phyloP scores from a whole-genome alignment of 2,329 filamentous ascomycete species.

The Nectriaceae sp. region DNA sequence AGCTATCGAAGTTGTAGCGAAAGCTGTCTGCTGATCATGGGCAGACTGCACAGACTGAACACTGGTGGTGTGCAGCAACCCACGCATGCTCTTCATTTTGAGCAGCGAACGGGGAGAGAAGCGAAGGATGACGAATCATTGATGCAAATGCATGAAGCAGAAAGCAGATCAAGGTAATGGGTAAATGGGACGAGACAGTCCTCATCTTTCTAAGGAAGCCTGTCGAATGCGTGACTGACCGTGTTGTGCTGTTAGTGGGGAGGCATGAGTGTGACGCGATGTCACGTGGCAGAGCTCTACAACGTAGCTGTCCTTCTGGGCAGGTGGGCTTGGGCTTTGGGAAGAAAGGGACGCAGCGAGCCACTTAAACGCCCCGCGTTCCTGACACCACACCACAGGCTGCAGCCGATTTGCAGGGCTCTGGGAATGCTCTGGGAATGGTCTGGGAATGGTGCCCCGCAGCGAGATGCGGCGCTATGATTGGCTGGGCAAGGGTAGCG shows the following conservation, averaged over 20 bases:
- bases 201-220: constrained; percentile 2
- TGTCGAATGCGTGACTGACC: constrained; percentile 12
- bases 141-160: background rate
- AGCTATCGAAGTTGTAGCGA: constrained; percentile 42
- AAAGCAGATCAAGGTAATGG: background rate
- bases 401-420: constrained; percentile 36
- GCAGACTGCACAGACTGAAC: constrained; percentile 49
- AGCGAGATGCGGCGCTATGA: constrained; percentile 17
- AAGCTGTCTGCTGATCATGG: constrained; percentile 38
- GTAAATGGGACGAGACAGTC: background rate
- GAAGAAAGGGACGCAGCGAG: constrained; percentile 4
- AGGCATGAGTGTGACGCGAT: constrained; percentile 18
- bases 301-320: too few relatives aligned
- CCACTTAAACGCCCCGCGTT: constrained; percentile 39
- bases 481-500: too few relatives aligned
- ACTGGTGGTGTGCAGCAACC: constrained; percentile 52
- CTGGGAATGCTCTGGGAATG: constrained; percentile 9
- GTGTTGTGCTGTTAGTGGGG: constrained; percentile 3
- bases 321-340: background rate
- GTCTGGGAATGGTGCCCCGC: constrained; percentile 32
- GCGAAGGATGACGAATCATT: constrained; percentile 1
- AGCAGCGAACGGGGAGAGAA: constrained; percentile 5
- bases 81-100: constrained; percentile 43
- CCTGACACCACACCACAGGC: constrained; percentile 35
- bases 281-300: constrained; percentile 32